Conservation (phyloP, 192 early-diverging fungal species). For the Spizellomyces sp. region DNA sequence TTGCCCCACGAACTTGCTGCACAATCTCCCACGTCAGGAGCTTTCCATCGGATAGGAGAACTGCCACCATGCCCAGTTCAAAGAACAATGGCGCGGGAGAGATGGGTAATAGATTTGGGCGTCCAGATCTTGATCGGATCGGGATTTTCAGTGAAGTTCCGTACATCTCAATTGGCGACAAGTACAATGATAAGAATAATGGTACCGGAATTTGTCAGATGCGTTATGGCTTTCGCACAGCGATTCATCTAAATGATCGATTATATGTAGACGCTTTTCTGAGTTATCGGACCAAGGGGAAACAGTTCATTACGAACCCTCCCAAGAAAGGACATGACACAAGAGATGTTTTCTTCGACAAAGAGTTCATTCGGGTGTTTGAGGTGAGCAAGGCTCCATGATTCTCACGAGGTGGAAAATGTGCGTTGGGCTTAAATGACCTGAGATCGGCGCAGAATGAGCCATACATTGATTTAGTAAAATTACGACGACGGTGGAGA, state of each 20-base stretch:
- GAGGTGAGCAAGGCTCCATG: constrained; percentile 42
- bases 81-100: constrained; percentile 8
- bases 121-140: constrained; percentile 54
- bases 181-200: constrained; percentile 37
- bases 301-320: constrained; percentile 57
- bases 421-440: not conserved
- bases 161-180: constrained; percentile 53
- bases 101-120: constrained; percentile 37
- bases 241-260: not conserved
- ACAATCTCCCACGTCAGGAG: too few species aligned
- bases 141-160: constrained; percentile 56
- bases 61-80: not conserved
- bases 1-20: too few species aligned
- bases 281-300: constrained; percentile 48
- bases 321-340: constrained; percentile 55
- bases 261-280: constrained; percentile 32
- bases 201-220: not conserved
- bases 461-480: constrained; percentile 56
- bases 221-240: constrained; percentile 3
- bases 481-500: constrained; percentile 47
- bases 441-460: constrained; percentile 42
- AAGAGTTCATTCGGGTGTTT: constrained; percentile 52
- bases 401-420: not conserved
- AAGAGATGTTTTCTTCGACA: constrained; percentile 57
- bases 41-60: too few species aligned